These are phyloP conservation scores for Mycena pura DNA, from an alignment of 768 basidiomycete species.

Conservation along the genomic window DNA sequence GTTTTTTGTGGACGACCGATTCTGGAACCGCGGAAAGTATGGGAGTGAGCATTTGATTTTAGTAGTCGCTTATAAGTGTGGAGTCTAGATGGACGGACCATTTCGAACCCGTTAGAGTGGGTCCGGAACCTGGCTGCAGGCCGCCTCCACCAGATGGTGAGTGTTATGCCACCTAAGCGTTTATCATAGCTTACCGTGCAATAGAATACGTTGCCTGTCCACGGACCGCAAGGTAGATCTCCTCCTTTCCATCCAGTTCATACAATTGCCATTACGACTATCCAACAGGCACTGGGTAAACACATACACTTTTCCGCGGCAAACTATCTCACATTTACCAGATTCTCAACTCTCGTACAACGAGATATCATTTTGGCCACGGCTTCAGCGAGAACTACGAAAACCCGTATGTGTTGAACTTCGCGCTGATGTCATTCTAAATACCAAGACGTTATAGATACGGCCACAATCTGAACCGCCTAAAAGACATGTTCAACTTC, in stretches of 20 bases:
- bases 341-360: conserved; percentile 70
- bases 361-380: conserved; percentile 68
- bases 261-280: conserved; percentile 17
- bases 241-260: neutral
- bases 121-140: conserved; percentile 65
- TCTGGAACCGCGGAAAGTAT: conserved; percentile 78
- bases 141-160: conserved; percentile 70
- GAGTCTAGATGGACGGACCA: conserved; percentile 66
- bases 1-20: conserved; percentile 72
- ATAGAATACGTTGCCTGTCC: conserved; percentile 79
- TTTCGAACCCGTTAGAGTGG: conserved; percentile 58
- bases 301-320: neutral
- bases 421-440: neutral
- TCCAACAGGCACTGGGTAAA: conserved; percentile 67
- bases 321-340: conserved; percentile 28
- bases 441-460: conserved; percentile 46
- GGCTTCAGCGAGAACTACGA: conserved; percentile 64
- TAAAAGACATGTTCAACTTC: conserved; percentile 59
- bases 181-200: conserved; percentile 8
- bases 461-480: conserved; percentile 58
- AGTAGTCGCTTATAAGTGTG: neutral
- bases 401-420: conserved; percentile 51
- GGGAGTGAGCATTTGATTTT: conserved; percentile 26
- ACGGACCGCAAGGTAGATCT: conserved; percentile 61
- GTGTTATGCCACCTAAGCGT: conserved; percentile 8